phyloP scores from a whole-genome alignment of 2,329 filamentous ascomycete genomes.

The Colletotrichum sp. region DNA sequence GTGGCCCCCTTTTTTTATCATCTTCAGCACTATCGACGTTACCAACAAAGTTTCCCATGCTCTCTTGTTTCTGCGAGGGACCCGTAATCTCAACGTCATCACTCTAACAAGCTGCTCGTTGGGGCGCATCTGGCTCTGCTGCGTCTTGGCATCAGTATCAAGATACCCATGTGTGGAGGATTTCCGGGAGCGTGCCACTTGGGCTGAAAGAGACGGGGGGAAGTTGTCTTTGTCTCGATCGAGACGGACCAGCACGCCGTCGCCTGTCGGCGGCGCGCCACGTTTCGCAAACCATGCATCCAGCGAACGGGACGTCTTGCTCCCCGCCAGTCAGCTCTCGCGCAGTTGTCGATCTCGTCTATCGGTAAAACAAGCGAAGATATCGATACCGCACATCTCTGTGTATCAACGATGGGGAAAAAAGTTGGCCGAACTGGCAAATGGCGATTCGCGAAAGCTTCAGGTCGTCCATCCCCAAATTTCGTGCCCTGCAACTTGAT shows the following conservation, averaged over 20 bases:
- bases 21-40: neutral
- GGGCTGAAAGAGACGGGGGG: neutral
- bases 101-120: neutral
- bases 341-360: neutral
- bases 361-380: conserved; percentile 2
- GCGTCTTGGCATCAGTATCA: neutral
- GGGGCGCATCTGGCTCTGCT: neutral
- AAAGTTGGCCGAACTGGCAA: neutral
- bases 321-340: neutral
- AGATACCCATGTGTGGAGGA: neutral
- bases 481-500: neutral
- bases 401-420: neutral
- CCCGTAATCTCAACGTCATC: conserved; percentile 11
- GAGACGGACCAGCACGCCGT: neutral
- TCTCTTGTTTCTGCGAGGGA: neutral
- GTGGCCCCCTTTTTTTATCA: neutral
- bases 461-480: neutral
- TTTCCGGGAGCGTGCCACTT: neutral
- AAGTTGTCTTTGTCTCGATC: neutral
- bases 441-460: neutral
- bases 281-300: neutral
- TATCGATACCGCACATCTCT: neutral
- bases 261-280: neutral
- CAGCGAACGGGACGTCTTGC: neutral
- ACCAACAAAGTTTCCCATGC: neutral